Evolutionary conservation across 2,329 filamentous ascomycete genomes (phyloP).

Genomic region (Pleomassaria siparia): DNA sequence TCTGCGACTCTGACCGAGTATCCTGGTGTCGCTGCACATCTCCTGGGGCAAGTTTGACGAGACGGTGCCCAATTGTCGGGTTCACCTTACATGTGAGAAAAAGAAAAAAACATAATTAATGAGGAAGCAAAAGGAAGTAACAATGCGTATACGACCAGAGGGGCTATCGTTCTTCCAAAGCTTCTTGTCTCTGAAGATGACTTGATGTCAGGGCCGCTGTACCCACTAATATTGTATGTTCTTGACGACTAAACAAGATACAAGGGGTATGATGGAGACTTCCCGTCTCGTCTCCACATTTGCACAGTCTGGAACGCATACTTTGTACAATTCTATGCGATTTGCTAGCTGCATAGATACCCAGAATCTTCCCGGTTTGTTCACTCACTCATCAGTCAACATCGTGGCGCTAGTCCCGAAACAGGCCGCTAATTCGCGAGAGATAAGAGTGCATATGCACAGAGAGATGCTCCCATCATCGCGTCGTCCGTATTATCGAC

Average conservation of each 20-base stretch:
- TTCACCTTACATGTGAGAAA: not conserved
- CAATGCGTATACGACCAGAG: not conserved
- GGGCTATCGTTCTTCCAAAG: not conserved
- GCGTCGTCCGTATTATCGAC: conserved; percentile 7
- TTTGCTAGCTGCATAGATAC: not conserved
- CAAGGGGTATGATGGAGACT: too few species aligned
- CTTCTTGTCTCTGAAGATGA: not conserved
- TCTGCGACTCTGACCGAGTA: too few species aligned
- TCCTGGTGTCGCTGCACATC: too few species aligned
- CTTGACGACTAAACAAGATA: too few species aligned
- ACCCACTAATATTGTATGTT: too few species aligned
- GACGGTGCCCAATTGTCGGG: too few species aligned
- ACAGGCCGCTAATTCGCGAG: conserved; percentile 15
- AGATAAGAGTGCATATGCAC: conserved; percentile 41
- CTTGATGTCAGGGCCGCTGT: not conserved
- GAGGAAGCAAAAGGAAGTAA: not conserved
- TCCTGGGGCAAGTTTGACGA: too few species aligned
- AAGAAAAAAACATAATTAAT: not conserved
- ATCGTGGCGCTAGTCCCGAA: conserved; percentile 24
- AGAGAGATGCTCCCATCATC: conserved; percentile 13
- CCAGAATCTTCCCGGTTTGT: not conserved
- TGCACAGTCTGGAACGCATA: too few species aligned
- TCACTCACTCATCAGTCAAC: not conserved
- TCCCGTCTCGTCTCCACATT: too few species aligned
- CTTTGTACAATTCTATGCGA: too few species aligned